Conservation (phyloP, 257 asterid genomes). For the Oldenlandia corymbosa region DNA sequence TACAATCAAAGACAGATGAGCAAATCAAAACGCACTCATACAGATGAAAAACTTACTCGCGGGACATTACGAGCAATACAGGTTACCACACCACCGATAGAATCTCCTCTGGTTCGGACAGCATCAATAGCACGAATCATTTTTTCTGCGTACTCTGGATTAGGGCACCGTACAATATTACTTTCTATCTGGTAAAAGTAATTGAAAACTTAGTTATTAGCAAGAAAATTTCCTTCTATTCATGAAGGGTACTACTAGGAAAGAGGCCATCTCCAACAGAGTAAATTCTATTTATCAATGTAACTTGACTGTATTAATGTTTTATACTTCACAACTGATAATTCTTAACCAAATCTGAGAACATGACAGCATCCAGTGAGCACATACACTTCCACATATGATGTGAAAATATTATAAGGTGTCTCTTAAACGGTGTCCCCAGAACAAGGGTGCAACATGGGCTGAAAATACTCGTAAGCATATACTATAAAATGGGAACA, state of each 20-base stretch:
- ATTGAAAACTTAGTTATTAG: neutral
- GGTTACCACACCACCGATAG: conserved; percentile 97
- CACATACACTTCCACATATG: neutral
- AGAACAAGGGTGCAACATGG: too few species aligned
- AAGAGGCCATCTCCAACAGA: conserved; percentile 1
- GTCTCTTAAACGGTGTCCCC: too few species aligned
- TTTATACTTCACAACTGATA: neutral
- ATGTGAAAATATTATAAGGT: neutral
- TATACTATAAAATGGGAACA: too few species aligned
- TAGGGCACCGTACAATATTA: conserved; percentile 87
- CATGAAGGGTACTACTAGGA: neutral
- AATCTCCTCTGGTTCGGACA: conserved; percentile 89
- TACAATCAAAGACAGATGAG: neutral
- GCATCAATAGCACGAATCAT: conserved; percentile 98
- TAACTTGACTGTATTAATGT: neutral
- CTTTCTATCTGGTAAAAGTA: conserved; percentile 57
- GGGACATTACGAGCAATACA: conserved; percentile 93
- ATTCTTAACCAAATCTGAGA: neutral
- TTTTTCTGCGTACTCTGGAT: conserved; percentile 91
- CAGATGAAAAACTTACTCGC: conserved; percentile 43
- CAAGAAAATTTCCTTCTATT: neutral
- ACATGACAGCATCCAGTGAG: neutral
- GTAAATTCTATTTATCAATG: neutral
- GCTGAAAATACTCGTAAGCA: neutral
- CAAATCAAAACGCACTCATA: neutral